A percentile compares a stretch with the other conserved stretches of the same genome.
phyloP scores from a whole-genome alignment of 345 rosid species.

The Syzygium grande region DNA sequence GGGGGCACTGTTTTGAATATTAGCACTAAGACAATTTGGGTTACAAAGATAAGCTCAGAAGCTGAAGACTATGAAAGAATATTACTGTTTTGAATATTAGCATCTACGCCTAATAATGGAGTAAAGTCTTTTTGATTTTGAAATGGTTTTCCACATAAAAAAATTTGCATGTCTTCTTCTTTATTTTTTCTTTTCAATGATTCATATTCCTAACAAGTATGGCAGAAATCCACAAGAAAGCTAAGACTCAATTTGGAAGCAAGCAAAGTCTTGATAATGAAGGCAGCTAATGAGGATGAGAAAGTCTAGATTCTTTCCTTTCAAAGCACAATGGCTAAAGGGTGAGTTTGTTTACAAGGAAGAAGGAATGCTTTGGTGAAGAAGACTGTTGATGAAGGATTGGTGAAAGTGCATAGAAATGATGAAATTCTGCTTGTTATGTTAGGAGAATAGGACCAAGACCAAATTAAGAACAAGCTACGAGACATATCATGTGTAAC shows the following conservation, averaged over 20 bases:
- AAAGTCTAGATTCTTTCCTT: neutral
- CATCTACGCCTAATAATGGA: neutral
- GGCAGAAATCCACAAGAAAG: neutral
- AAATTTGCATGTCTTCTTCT: neutral
- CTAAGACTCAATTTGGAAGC: neutral
- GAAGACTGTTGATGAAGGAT: fast-evolving
- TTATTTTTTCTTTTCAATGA: neutral
- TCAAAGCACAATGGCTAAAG: neutral
- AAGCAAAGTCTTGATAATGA: neutral
- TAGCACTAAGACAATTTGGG: neutral
- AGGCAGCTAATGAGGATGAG: neutral
- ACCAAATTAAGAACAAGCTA: neutral
- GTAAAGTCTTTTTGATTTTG: neutral
- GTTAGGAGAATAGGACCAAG: neutral
- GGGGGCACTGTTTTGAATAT: no score
- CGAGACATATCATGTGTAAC: neutral
- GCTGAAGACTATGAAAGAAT: no score
- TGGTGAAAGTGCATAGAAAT: neutral
- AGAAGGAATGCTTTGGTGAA: neutral
- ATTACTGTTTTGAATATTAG: no score
- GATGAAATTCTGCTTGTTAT: neutral
- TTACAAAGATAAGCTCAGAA: no score
- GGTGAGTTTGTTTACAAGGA: no score
- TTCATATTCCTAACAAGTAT: neutral
- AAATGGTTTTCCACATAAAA: neutral